phyloP scores from a whole-genome alignment of 306 rosid species.

The Glycine soja region DNA sequence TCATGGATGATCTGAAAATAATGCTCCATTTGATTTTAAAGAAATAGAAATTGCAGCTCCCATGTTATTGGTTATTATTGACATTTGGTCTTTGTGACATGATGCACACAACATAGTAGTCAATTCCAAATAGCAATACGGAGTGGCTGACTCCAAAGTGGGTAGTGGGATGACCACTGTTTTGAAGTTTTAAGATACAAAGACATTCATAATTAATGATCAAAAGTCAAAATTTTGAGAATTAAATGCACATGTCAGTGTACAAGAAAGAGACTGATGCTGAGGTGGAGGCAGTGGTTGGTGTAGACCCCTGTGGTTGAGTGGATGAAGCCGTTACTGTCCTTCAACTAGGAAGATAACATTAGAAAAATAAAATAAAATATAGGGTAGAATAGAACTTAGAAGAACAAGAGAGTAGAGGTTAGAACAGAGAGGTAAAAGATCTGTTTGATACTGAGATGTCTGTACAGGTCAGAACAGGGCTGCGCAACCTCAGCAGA shows the following conservation, averaged over 20 bases:
- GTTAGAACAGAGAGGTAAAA: not conserved
- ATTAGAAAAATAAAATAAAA: not conserved
- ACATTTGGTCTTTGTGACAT: not conserved
- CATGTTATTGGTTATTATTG: not conserved
- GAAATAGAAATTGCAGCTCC: slow-evolving; percentile 4
- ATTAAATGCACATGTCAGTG: not conserved
- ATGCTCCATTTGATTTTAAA: slow-evolving; percentile 34
- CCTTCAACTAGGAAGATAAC: not conserved
- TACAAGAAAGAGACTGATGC: not conserved
- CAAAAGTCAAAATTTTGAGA: not conserved
- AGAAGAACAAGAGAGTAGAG: not conserved
- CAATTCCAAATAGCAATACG: not conserved
- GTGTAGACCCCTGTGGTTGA: slow-evolving; percentile 5
- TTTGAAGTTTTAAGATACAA: not conserved
- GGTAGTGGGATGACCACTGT: slow-evolving; percentile 4
- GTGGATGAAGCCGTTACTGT: not conserved
- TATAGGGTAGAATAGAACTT: not conserved
- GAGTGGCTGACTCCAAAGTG: not conserved
- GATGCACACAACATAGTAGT: not conserved
- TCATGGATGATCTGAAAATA: slow-evolving; percentile 28
- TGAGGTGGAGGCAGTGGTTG: not conserved
- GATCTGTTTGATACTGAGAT: not conserved
- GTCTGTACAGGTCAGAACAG: not conserved
- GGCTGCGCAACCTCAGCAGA: not conserved
- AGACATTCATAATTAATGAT: not conserved